Evolutionary conservation across 192 early-diverging fungal species (phyloP), one percentile per base, ranked within the genome.

Genomic region (Pilobolus umbonatus): DNA sequence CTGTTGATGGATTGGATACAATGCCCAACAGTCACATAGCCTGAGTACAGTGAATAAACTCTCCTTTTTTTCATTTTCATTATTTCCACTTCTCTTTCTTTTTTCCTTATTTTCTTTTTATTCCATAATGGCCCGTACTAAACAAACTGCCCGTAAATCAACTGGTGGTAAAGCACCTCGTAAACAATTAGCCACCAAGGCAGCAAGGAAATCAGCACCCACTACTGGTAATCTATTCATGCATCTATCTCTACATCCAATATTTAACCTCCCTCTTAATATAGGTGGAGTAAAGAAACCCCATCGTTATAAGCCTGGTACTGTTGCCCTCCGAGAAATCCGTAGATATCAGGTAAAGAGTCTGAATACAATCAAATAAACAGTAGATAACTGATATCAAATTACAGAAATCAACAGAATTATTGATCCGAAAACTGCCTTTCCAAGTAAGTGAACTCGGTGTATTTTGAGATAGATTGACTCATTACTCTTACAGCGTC

Each of bases 81-180:
- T 24, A 28, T 15, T 26, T 48, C 2, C 29, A n/a, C 8, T 48
- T 53, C 21, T 26, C 35, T 24, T 22, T 54, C 14, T 24, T 14
- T 53, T 53, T 10, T 54, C 3, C 11, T 25, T 46, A 11, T 54
- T 54, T 5, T 34, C 35, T 36, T 35, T 24, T 36, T 5, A 5
- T 36, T 35, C 32, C 22, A 53, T 24, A 54, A 82, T 82, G 80
- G 80, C 80, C 40, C 68, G 80, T 66, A 82, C 80, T 46, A 82
- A 96, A 78, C 96, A 98, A 76, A 98, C 94, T 45, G 94, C 96
- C 35, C 90, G 96, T 78, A 98, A 99, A 80, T 97, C 95, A 40
- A 99, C 96, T 64, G 96, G 93, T 68, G 93, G 93, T 65, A 97
- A 96, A 76, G 93, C 93, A 14, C 96, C 94, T 55, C 88, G 96